These are phyloP conservation scores for Cystobasidium sp. DNA, from an alignment of 1,284 basidiomycete species.

Conservation along the genomic window DNA sequence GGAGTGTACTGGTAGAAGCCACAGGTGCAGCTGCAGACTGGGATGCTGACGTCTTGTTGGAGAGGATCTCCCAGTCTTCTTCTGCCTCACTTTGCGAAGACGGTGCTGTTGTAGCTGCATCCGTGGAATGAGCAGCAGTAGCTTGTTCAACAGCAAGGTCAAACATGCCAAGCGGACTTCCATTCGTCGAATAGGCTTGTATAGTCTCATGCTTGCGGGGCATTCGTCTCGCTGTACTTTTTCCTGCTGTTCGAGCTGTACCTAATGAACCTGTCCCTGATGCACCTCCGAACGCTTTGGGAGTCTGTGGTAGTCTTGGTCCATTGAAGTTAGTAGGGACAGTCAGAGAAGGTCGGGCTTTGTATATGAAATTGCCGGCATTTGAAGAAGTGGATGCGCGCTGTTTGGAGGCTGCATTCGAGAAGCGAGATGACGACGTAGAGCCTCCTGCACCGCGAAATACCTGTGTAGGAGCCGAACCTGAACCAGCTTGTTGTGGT, in stretches of 20 bases:
- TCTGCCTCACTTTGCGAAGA: conserved; percentile 20
- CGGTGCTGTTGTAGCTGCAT: conserved; percentile 11
- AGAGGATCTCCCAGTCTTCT: conserved; percentile 34
- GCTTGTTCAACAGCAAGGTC: conserved; percentile 36
- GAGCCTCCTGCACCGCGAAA: neutral
- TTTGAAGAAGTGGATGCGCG: conserved; percentile 21
- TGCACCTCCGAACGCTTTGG: conserved; percentile 8
- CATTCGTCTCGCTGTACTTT: conserved; percentile 27
- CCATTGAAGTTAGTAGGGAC: conserved; percentile 15
- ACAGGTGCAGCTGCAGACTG: neutral
- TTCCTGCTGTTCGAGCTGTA: conserved; percentile 17
- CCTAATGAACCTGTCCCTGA: conserved; percentile 1
- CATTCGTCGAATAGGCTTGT: conserved; percentile 43
- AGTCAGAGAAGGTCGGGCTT: conserved; percentile 31
- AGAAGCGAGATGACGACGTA: conserved; percentile 10
- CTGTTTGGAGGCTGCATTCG: neutral
- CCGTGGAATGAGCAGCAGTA: neutral
- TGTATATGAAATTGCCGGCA: conserved; percentile 38
- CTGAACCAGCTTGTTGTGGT: neutral
- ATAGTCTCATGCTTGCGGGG: conserved; percentile 37
- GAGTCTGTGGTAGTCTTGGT: conserved; percentile 35
- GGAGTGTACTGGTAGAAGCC: neutral
- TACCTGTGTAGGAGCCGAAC: conserved; percentile 6
- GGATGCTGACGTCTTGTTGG: neutral
- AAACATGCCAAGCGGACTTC: conserved; percentile 32